Base-by-base conservation (phyloP, 495 filamentous ascomycete species). In the Tuber brumale region DNA sequence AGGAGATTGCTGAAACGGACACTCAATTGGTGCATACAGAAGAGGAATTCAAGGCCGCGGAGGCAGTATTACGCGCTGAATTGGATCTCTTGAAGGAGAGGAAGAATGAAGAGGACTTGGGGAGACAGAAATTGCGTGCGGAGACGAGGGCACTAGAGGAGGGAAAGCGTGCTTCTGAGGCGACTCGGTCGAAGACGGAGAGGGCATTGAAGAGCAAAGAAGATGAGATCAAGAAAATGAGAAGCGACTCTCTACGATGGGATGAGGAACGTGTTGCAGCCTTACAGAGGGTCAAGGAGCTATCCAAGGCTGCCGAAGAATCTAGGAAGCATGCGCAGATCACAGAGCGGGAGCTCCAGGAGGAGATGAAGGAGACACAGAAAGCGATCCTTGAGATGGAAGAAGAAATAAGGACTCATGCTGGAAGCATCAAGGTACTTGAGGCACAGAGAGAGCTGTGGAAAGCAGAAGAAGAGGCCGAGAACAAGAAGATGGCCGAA, bases 121-220 rank as follows among this genome's bases (percentile, higher is more conserved):
- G 90, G n/a, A 76, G 82, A 10, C 89, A 91, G 70, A 91, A 92
- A 81, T 83, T 97, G 43, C 92, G 91, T 81, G 92, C 91, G 74
- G 92, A 97, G 79, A 92, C 95, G 44, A 89, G 92, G 70, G 88
- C 88, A 43, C 86, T 95, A 37, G 94, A 97, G 80, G 90, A 93
- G 44, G 86, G 91, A 71, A 97, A 97, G 84, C 88, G 93, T 72
- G 88, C 89, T n/a, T 93, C 94, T 16, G 91, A 97, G 81, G 91
- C 91, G 73, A 89, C 90, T 80, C 93, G 92, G 81, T 86, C 88
- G 0, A 91, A 93, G 79, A 94, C 92, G 79, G 94, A 98, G 80
- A 94, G 93, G 85, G 83, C 86, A 74, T 87, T 94, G 78, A 91
- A 89, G 84, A 90, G 93, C 70, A 94, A 92, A 85, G 86, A 92